Evolutionary conservation across 352 stramenopile species (phyloP), one percentile per base, ranked within the genome.

Genomic region (Aphanomyces astaci): DNA sequence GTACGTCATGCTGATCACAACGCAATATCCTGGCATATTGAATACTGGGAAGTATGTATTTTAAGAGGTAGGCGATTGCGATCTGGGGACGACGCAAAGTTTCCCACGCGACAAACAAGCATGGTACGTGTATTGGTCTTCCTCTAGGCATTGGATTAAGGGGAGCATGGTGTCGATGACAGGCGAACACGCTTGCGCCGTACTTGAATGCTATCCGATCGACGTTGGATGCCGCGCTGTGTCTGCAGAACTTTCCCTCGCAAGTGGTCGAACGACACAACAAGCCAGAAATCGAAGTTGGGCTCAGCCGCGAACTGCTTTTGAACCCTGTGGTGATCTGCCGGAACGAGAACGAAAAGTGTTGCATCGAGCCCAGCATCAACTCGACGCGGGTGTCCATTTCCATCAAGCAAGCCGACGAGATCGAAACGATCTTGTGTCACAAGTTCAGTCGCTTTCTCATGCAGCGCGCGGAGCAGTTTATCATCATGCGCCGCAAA

Each of bases 341-440:
- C 68, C 83, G 94, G 33, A 98, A 95, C 53, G 91, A 97, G 54
- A 88, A 92, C 43, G 94, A 98, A 71, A 89, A 89, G 64, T 98
- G 92, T 62, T 73, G 97, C 28, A 98, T 98, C 66, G 94, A 98
- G 78, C 83, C 88, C 30, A 96, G 84, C 43, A 89, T 98, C 66
- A 98, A 98, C 84, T 97, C 90, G 72, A 95, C 97, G 55, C 88
- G 95, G 68, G 83, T 98, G 67, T 97, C 88, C 74, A 97, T 98
- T 67, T 90, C 78, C 75, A 97, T 98, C 73, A 98, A 98, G 77
- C 90, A 98, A 77, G 83, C 88, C n/a, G 91, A 97, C 72, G 87
- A 96, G 70, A 96, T 97, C 63, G 91, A 97, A 74, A 84, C 75
- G 13, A 97, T 98, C 60, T 76, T 98, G 5, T 97, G 89, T 73